Evolutionary conservation across 1,139 yeast species (phyloP).

Genomic region (Hanseniaspora uvarum): DNA sequence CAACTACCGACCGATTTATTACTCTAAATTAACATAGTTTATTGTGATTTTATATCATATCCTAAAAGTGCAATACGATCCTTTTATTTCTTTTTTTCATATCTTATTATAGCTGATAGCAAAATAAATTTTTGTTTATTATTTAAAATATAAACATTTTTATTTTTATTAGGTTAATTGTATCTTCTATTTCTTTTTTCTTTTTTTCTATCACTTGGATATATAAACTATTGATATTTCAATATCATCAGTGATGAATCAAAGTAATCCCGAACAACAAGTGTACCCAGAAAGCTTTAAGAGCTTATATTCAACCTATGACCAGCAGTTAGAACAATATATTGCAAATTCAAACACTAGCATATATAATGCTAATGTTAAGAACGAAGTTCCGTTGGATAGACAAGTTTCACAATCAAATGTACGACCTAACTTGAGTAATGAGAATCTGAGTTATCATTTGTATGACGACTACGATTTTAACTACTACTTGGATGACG

Average conservation of each 20-base stretch:
- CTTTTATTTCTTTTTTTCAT: no score
- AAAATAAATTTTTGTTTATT: no score
- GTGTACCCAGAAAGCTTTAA: constrained; percentile 2
- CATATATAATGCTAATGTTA: background rate
- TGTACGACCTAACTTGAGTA: background rate
- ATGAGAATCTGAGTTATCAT: constrained; percentile 12
- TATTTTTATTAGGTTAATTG: no score
- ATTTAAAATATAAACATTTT: no score
- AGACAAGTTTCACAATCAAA: background rate
- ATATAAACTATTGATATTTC: no score
- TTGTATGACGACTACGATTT: constrained; percentile 14
- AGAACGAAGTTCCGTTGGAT: background rate
- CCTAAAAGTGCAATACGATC: no score
- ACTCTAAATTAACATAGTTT: no score
- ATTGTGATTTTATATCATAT: no score
- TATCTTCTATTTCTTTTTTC: no score
- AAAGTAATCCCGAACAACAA: background rate
- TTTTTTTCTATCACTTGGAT: no score
- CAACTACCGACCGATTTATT: no score
- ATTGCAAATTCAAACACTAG: background rate
- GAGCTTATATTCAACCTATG: constrained; percentile 10
- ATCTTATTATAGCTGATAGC: no score
- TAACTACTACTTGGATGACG: constrained; percentile 16
- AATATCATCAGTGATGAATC: background rate
- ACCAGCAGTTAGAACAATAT: constrained; percentile 11